Evolutionary conservation across 495 filamentous ascomycete species (phyloP).

Genomic region (Podospora australis): DNA sequence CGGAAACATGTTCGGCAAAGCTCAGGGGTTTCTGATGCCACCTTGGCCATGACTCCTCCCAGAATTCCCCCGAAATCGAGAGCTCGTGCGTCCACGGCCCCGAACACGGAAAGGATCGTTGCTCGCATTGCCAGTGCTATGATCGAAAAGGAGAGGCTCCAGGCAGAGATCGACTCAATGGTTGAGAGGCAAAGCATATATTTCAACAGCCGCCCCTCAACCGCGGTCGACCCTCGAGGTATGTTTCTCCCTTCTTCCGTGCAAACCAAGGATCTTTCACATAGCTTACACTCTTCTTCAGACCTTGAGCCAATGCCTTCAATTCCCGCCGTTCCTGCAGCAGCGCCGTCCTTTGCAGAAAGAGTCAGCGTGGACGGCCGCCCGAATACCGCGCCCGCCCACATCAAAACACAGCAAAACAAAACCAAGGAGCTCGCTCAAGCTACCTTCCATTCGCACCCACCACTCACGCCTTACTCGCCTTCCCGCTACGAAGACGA

Average conservation of each 20-base stretch:
- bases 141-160: conserved; percentile 45
- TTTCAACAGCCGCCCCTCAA: conserved; percentile 42
- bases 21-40: conserved; percentile 20
- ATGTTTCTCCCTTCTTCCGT: no score
- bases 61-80: conserved; percentile 27
- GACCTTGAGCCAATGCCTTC: conserved; percentile 37
- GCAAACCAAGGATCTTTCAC: no score
- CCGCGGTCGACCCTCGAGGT: conserved; percentile 12
- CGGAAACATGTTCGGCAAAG: conserved; percentile 34
- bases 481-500: background rate
- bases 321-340: conserved; percentile 40
- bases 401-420: conserved; percentile 10
- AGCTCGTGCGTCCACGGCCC: conserved; percentile 28
- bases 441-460: conserved; percentile 18
- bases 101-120: conserved; percentile 34
- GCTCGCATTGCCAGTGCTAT: conserved; percentile 48
- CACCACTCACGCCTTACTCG: background rate
- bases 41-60: conserved; percentile 17
- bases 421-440: conserved; percentile 12
- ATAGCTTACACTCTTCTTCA: no score
- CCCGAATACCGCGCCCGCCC: conserved; percentile 29
- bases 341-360: conserved; percentile 45
- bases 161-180: conserved; percentile 47
- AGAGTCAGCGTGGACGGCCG: conserved; percentile 36
- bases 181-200: conserved; percentile 49